Base-by-base conservation (phyloP, 768 basidiomycete species). In the Lactifluus echinatus region DNA sequence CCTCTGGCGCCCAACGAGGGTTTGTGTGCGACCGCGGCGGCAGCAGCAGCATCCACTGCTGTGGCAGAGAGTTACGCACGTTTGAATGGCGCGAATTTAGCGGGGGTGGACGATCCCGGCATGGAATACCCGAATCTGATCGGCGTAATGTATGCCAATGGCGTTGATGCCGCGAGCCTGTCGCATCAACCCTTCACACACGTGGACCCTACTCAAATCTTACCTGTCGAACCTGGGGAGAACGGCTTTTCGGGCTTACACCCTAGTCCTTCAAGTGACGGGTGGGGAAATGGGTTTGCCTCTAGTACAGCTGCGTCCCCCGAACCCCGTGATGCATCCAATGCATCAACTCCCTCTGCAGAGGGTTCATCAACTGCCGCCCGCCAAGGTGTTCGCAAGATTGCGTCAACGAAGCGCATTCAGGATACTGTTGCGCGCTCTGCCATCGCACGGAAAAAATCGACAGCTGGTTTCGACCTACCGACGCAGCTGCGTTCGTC, bases 181-280 rank as follows among this genome's bases (percentile, higher is more conserved):
- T 52, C 76, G 28, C 70, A 72, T 53, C 64, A 65, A 50, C 79
- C 80, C 7, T 88, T 79, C 71, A 89, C 87, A 34, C 85, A 88
- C 70, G 88, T 97, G 57, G 91, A 97, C 73, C 94, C 94, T 8
- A 87, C 87, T n/a, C 91, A 95, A 72, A 88, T 95, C 43, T 70
- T 79, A 57, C 75, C 74, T n/a, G 69, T 73, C 39, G 75, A 77
- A 42, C 73, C 74, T 45, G 56, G 62, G 50, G 72, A 74, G 34
- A 66, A 69, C 58, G 69, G 74, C 11, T 76, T 77, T 65, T 71
- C 76, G 42, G 74, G 74, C 60, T 82, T 81, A 72, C 87, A 85
- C 66, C 74, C 83, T 43, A 91, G 85, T 68, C 88, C 90, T 6
- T 86, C 85, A 15, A 90, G 88, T 68, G 89, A 90, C 67, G 85